Evolutionary conservation across 1,284 basidiomycete species (phyloP).

Genomic region (Dichomitus squalens): DNA sequence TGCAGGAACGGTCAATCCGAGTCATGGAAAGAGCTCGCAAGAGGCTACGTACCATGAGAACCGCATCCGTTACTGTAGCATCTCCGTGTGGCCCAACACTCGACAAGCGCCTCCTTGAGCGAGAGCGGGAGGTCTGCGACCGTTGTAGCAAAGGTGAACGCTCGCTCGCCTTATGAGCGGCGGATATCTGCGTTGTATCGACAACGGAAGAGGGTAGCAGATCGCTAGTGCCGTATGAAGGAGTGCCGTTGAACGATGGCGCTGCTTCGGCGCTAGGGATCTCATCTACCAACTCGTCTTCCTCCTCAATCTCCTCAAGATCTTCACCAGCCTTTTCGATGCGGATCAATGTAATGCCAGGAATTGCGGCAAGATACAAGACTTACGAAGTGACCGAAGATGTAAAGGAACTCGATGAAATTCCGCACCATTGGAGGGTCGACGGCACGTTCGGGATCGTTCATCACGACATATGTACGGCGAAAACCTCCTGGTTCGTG

Average conservation of each 20-base stretch:
- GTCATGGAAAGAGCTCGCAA: neutral
- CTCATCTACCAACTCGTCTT: conserved; percentile 46
- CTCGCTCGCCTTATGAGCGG: conserved; percentile 30
- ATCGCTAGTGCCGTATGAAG: conserved; percentile 12
- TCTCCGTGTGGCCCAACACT: conserved; percentile 72
- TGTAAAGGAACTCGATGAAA: conserved; percentile 91
- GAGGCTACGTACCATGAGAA: conserved; percentile 74
- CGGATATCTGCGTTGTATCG: neutral
- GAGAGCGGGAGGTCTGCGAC: conserved; percentile 22
- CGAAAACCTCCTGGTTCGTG: conserved; percentile 94
- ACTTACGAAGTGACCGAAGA: conserved; percentile 94
- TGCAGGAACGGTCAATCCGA: conserved; percentile 31
- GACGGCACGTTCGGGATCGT: conserved; percentile 64
- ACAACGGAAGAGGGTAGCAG: conserved; percentile 8
- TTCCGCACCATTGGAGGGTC: conserved; percentile 73
- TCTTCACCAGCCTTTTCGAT: conserved; percentile 84
- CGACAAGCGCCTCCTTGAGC: conserved; percentile 51
- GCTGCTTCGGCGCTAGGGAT: conserved; percentile 23
- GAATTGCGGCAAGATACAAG: neutral
- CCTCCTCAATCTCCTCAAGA: conserved; percentile 82
- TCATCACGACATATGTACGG: conserved; percentile 80
- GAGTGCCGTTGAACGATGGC: conserved; percentile 11
- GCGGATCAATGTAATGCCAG: neutral
- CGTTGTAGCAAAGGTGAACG: conserved; percentile 33
- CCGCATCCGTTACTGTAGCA: conserved; percentile 86